Base-by-base conservation (phyloP, 257 asterid species). In the Solanum bulbocastanum region DNA sequence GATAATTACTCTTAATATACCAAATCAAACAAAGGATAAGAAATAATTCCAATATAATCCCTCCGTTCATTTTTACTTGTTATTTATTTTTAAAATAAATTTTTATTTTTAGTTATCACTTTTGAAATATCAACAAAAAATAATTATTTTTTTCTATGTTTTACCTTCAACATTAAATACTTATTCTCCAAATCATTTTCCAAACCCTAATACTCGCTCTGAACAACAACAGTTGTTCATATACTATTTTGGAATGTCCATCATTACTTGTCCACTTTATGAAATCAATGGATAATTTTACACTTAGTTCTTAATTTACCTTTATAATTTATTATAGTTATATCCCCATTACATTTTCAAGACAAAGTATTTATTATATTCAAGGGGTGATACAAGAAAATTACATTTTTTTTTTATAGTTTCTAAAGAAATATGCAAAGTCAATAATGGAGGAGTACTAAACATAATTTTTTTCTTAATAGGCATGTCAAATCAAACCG, bases 51-150 rank as follows among this genome's bases (percentile, higher is more conserved):
- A 58, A 7, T 23, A 0, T 49, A 49, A 49, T 49, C 0, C 0
- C 0, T 49, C 4, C n/a, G 0, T 52, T 52, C 10, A 6, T 52
- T 52, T 52, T 6, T 2, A 52, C 0, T 18, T 18, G 4, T 52
- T 4, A 52, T 52, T 18, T 52, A 52, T 52, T 6, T 52, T 6
- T 52, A 18, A 52, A 52, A 52, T 49, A 15, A 20, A 49, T 49
- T 49, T 46, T 49, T 52, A 52, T 18, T 52, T 52, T 52, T 52
- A 18, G 4, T 6, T 52, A 18, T 52, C 0, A 52, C 23, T 52
- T 52, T 52, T 52, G 23, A 52, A 10, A 52, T 52, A 52, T 16
- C 22, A 52, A 52, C 22, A 52, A 52, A 52, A 16, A 1, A 16
- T 5, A 52, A 52, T 5, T 52, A 49, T 52, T 16, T 52, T 52